Base-by-base conservation (phyloP, 495 filamentous ascomycete genomes). In the Terfezia boudieri region DNA sequence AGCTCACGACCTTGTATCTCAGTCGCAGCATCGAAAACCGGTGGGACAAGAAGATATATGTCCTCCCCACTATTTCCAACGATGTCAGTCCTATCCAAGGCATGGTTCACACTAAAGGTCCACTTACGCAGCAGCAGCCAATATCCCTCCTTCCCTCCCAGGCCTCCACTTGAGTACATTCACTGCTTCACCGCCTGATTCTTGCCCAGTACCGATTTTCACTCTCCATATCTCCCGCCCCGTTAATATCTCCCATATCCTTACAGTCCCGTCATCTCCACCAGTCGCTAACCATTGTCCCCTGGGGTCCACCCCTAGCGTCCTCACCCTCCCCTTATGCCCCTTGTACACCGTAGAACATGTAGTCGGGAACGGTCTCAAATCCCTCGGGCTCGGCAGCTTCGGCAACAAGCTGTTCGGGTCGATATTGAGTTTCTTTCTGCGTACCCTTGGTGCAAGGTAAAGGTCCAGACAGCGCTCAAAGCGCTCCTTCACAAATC, bases 401-500 rank as follows among this genome's bases (percentile, higher is more conserved):
- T 96, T 96, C 23, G 90, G 92, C 38, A 98, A 76, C 37, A 98
- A 69, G 48, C 84, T 90, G 66, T 86, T 83, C 5, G 90, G 90
- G 60, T 98, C 90, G 62, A 98, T 95, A 68, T 95, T 94, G 61
- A 96, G 74, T 67, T 89, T 86, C 70, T 84, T 95, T 60, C 88
- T 80, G 54, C 92, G 79, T 55, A 96, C 80, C 58, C 90, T 73
- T 50, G 92, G 92, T 36, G 90, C 90, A 37, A 98, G 76, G 65
- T 98, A 98, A 7, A 98, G 74, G 69, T 98, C 90, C 60, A 98
- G 70, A 65, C 87, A 94, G 60, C 90, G 73, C 66, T 98, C 92
- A 58, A 98, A 98, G 61, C 86, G 81, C 70, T 96, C 89, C 64
- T 94, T 93, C 59, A 96, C 77, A 54, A 94, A 83, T 53, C 70